A percentile compares a stretch with the other conserved stretches of the same genome.
Conservation (phyloP, 768 basidiomycete genomes). For the Xanthoconium stramineum region DNA sequence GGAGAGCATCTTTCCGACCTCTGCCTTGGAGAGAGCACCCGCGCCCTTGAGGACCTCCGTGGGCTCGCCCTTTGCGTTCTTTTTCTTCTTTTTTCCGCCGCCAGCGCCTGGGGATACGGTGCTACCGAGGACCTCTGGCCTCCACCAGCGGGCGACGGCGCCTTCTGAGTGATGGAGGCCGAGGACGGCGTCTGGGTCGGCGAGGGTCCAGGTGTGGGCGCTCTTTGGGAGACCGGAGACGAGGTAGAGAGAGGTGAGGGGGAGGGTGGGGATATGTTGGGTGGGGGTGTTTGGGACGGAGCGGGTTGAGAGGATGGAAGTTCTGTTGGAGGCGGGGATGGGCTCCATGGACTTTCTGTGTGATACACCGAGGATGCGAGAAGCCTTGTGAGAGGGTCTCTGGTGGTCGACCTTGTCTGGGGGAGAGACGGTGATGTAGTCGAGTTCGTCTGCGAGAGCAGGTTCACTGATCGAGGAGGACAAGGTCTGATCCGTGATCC, state of each 20-base stretch:
- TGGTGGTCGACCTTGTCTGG: constrained; percentile 33
- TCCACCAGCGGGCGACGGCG: constrained; percentile 87
- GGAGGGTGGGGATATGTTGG: constrained; percentile 66
- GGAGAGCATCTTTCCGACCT: constrained; percentile 86
- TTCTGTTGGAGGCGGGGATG: constrained; percentile 72
- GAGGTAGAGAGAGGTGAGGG: constrained; percentile 81
- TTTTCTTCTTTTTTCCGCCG: constrained; percentile 70
- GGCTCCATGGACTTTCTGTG: constrained; percentile 83
- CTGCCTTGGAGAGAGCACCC: constrained; percentile 78
- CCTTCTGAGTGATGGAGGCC: constrained; percentile 82
- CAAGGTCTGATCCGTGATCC: constrained; percentile 40
- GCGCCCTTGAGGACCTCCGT: constrained; percentile 66
- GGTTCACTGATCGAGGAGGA: constrained; percentile 19
- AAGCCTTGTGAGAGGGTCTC: constrained; percentile 61
- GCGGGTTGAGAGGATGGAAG: constrained; percentile 72
- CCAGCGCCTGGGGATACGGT: constrained; percentile 83
- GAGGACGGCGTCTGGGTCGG: constrained; percentile 77
- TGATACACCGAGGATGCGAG: constrained; percentile 70
- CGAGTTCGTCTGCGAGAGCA: constrained; percentile 64
- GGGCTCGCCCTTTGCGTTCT: constrained; percentile 54
- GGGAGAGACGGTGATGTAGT: constrained; percentile 59
- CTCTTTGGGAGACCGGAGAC: constrained; percentile 88
- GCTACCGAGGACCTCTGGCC: constrained; percentile 87
- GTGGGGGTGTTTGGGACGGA: constrained; percentile 42
- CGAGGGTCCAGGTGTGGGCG: constrained; percentile 86